A percentile compares a stretch with the other conserved stretches of the same genome.
phyloP scores from a whole-genome alignment of 352 stramenopile genomes.

The Phytophthora kernoviae region DNA sequence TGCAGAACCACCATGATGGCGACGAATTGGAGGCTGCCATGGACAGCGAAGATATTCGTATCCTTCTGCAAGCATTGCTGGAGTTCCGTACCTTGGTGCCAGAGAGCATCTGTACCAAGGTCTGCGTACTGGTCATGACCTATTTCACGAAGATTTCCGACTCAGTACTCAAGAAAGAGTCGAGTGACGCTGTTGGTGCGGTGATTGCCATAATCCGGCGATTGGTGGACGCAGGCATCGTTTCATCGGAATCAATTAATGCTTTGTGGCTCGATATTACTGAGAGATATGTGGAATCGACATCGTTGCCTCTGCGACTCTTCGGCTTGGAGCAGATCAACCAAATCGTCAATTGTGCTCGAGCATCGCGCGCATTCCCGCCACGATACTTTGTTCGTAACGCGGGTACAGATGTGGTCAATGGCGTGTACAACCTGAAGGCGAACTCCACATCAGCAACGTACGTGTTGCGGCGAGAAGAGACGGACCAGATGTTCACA shows the following conservation, averaged over 20 bases:
- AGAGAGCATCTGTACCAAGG: conserved; percentile 62
- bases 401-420: conserved; percentile 92
- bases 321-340: conserved; percentile 95
- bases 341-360: conserved; percentile 91
- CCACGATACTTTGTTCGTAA: conserved; percentile 87
- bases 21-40: conserved; percentile 60
- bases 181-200: conserved; percentile 78
- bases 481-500: conserved; percentile 88
- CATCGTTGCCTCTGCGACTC: conserved; percentile 92
- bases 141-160: conserved; percentile 83
- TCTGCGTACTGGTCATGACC: conserved; percentile 82
- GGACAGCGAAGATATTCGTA: conserved; percentile 82
- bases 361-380: conserved; percentile 84
- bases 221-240: conserved; percentile 69
- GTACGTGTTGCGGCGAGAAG: conserved; percentile 75
- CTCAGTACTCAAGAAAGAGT: conserved; percentile 85
- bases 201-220: conserved; percentile 82
- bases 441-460: conserved; percentile 62
- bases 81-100: conserved; percentile 74
- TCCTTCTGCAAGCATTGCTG: conserved; percentile 80
- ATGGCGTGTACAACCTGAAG: conserved; percentile 93
- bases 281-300: conserved; percentile 88
- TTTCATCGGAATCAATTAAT: conserved; percentile 64
- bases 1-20: conserved; percentile 48
- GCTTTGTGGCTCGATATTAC: conserved; percentile 84